Percentiles rank a stretch among this genome's conserved stretches.
These are phyloP conservation scores for Aspergillus intermedius DNA, from an alignment of 2,329 filamentous ascomycete genomes.

Conservation along the genomic window DNA sequence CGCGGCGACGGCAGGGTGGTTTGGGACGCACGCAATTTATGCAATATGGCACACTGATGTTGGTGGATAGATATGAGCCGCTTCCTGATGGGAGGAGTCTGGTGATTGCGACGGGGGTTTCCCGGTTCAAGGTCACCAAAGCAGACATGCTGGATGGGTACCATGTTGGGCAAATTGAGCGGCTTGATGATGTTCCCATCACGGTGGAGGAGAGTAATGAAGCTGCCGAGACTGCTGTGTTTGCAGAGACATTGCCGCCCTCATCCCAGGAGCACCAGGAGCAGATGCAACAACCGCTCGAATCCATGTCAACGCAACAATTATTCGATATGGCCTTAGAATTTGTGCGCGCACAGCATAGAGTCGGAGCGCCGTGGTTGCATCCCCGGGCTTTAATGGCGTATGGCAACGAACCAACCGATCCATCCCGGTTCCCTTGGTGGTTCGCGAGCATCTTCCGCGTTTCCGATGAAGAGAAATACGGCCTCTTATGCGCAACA, in stretches of 20 bases:
- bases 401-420: slow-evolving; percentile 70
- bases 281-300: slow-evolving; percentile 15
- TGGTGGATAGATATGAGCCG: slow-evolving; percentile 66
- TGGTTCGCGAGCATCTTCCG: slow-evolving; percentile 84
- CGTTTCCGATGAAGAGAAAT: slow-evolving; percentile 71
- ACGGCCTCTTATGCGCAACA: slow-evolving; percentile 62
- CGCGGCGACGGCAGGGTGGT: slow-evolving; percentile 47
- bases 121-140: slow-evolving; percentile 65
- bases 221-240: slow-evolving; percentile 52
- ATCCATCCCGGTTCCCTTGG: slow-evolving; percentile 75
- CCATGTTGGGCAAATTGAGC: slow-evolving; percentile 65
- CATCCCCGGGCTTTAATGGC: slow-evolving; percentile 63
- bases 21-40: slow-evolving; percentile 55
- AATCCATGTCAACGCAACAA: slow-evolving; percentile 60
- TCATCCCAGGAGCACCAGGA: slow-evolving; percentile 14
- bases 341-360: slow-evolving; percentile 65
- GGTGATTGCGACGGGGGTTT: slow-evolving; percentile 69
- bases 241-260: slow-evolving; percentile 12
- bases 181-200: slow-evolving; percentile 73
- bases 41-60: slow-evolving; percentile 70
- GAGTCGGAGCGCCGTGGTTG: slow-evolving; percentile 66
- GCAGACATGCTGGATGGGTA: slow-evolving; percentile 67
- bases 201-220: slow-evolving; percentile 74
- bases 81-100: slow-evolving; percentile 75
- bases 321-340: slow-evolving; percentile 59